These are phyloP conservation scores for Colletotrichum lindemuthianum DNA, from an alignment of 2,329 filamentous ascomycete species.

Conservation along the genomic window DNA sequence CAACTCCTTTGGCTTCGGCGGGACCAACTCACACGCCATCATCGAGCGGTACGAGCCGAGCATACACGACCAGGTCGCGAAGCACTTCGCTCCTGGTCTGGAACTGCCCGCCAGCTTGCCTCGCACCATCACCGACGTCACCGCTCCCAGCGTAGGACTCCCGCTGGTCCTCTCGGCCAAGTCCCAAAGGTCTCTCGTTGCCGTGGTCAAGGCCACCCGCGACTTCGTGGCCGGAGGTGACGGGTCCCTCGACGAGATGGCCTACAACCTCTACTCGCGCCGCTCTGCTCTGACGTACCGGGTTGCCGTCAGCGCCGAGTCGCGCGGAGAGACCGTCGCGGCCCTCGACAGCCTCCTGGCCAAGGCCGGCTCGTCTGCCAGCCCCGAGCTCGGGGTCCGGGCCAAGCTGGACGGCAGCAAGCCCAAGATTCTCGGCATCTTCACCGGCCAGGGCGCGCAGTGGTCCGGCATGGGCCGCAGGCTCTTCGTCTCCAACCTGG, in stretches of 20 bases:
- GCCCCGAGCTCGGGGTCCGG: conserved; percentile 29
- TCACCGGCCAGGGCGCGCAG: conserved; percentile 49
- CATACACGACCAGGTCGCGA: conserved; percentile 29
- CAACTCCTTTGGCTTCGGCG: conserved; percentile 39
- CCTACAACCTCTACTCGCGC: conserved; percentile 24
- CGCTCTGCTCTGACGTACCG: conserved; percentile 32
- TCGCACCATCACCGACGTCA: not conserved
- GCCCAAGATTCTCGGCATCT: conserved; percentile 41
- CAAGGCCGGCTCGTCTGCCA: conserved; percentile 22
- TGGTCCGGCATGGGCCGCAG: conserved; percentile 46
- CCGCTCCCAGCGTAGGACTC: conserved; percentile 2
- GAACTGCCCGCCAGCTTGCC: not conserved
- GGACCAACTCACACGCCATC: conserved; percentile 39
- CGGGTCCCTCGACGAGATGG: conserved; percentile 20
- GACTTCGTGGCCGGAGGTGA: conserved; percentile 21
- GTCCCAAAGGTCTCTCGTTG: conserved; percentile 32
- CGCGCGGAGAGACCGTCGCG: conserved; percentile 14
- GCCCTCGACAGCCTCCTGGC: conserved; percentile 21
- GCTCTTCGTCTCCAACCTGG: conserved; percentile 34
- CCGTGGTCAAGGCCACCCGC: conserved; percentile 14
- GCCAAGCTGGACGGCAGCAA: conserved; percentile 29
- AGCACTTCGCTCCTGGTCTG: conserved; percentile 16
- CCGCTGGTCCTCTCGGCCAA: conserved; percentile 32
- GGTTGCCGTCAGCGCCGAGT: conserved; percentile 15
- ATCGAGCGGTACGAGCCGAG: conserved; percentile 35